phyloP scores from a whole-genome alignment of 2,329 filamentous ascomycete genomes.

The Seiridium cupressi region DNA sequence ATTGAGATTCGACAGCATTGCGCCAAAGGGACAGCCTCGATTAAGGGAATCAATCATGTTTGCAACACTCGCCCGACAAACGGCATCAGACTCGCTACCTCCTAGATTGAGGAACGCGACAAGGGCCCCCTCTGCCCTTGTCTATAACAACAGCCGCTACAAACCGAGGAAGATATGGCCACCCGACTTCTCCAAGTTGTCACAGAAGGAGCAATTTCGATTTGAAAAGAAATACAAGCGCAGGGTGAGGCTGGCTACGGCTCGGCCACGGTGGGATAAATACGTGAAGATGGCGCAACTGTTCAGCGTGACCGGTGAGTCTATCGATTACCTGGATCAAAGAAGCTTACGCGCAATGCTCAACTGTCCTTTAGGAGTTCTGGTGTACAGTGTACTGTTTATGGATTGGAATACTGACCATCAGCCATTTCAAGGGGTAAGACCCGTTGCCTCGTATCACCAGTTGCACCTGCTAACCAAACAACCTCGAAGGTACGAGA shows the following conservation, averaged over 20 bases:
- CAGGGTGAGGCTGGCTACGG: conserved; percentile 45
- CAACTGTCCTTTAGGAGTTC: conserved; percentile 38
- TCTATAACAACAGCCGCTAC: conserved; percentile 55
- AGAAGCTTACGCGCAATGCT: no score
- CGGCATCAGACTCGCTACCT: conserved; percentile 28
- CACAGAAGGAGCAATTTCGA: conserved; percentile 70
- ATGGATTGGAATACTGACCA: conserved; percentile 53
- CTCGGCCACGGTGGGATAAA: conserved; percentile 27
- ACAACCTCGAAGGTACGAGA: conserved; percentile 31
- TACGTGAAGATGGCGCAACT: conserved; percentile 63
- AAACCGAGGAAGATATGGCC: conserved; percentile 74
- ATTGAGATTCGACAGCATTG: not conserved
- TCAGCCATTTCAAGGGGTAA: conserved; percentile 50
- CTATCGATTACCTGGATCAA: conserved; percentile 26
- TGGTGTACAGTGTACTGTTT: conserved; percentile 58
- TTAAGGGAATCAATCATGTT: conserved; percentile 34
- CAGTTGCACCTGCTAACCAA: not conserved
- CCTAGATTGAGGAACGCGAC: conserved; percentile 19
- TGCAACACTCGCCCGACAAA: conserved; percentile 41
- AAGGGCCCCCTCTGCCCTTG: conserved; percentile 20
- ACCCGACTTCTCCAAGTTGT: conserved; percentile 70
- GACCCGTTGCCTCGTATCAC: conserved; percentile 14
- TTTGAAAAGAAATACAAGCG: conserved; percentile 79
- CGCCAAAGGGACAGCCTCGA: not conserved
- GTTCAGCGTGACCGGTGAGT: conserved; percentile 53